Evolutionary conservation across 495 filamentous ascomycete genomes (phyloP).

Genomic region (Pseudoneurospora amorphoporcata): DNA sequence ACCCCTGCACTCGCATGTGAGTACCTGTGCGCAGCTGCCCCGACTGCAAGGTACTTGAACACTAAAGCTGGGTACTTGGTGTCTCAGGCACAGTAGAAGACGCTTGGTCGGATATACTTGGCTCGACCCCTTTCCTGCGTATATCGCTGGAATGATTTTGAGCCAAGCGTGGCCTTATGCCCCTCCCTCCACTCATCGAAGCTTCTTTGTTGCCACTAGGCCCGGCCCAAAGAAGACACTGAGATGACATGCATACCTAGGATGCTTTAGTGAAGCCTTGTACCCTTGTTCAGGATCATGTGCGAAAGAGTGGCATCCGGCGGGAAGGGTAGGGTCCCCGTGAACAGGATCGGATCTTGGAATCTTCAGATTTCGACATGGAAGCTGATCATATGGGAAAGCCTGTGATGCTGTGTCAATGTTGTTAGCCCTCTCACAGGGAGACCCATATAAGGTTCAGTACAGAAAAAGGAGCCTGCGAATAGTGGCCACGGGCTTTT

Average conservation of each 20-base stretch:
- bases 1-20: slow-evolving; percentile 5
- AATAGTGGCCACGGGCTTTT: not conserved
- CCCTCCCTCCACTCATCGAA: slow-evolving; percentile 1
- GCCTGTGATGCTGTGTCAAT: not conserved
- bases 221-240: slow-evolving; percentile 1
- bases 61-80: slow-evolving; percentile 5
- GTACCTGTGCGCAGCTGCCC: slow-evolving; percentile 3
- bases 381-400: slow-evolving; percentile 20
- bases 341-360: slow-evolving; percentile 26
- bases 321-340: slow-evolving; percentile 17
- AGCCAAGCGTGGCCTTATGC: not conserved
- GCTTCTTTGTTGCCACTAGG: slow-evolving; percentile 12
- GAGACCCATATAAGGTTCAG: not conserved
- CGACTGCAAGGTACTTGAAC: slow-evolving; percentile 5
- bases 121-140: slow-evolving; percentile 1
- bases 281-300: slow-evolving; percentile 21
- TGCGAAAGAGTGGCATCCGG: slow-evolving; percentile 25
- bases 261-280: not conserved
- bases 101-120: slow-evolving; percentile 12
- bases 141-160: not conserved
- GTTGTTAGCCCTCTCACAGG: not conserved
- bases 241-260: slow-evolving; percentile 1
- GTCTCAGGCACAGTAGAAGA: slow-evolving; percentile 11
- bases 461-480: not conserved
- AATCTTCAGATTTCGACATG: slow-evolving; percentile 17